These are phyloP conservation scores for Phlyctochytrium bullatum DNA, from an alignment of 192 early-diverging fungal species.

Conservation along the genomic window DNA sequence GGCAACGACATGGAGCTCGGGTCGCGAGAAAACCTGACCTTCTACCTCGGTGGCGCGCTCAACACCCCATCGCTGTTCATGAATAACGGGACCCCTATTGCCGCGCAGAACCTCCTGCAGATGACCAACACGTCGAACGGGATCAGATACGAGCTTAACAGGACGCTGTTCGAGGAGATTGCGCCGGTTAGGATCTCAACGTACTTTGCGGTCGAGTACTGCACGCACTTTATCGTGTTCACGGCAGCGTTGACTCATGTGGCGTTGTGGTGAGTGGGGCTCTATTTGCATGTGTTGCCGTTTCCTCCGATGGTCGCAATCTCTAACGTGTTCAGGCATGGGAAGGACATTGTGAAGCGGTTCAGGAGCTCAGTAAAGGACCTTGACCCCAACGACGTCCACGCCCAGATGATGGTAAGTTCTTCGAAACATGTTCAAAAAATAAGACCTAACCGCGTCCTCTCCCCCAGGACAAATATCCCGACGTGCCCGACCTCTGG, in stretches of 20 bases:
- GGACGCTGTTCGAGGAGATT: slow-evolving; percentile 14
- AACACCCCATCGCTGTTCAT: slow-evolving; percentile 23
- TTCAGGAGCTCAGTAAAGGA: slow-evolving; percentile 5
- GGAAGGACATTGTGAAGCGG: slow-evolving; percentile 6
- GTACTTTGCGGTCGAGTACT: slow-evolving; percentile 28
- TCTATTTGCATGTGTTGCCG: not conserved
- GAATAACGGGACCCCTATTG: slow-evolving; percentile 13
- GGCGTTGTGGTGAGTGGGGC: slow-evolving; percentile 44
- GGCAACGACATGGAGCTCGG: slow-evolving; percentile 7
- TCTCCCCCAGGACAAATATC: slow-evolving; percentile 60
- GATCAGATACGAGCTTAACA: slow-evolving; percentile 17
- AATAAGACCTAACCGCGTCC: not conserved
- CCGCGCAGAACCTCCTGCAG: slow-evolving; percentile 14
- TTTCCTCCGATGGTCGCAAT: not conserved
- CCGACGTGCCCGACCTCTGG: slow-evolving; percentile 63
- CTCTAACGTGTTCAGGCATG: not conserved
- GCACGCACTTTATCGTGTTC: slow-evolving; percentile 40
- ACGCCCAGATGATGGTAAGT: slow-evolving; percentile 4
- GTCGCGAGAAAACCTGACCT: not conserved
- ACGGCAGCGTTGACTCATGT: slow-evolving; percentile 55
- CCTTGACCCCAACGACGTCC: slow-evolving; percentile 1
- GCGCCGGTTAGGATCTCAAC: slow-evolving; percentile 21
- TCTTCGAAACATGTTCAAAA: not conserved
- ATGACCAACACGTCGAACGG: not conserved
- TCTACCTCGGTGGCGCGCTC: slow-evolving; percentile 21